Percentiles rank a stretch among this genome's conserved stretches.
Evolutionary conservation across 768 basidiomycete species (phyloP).

Genomic region (Rossbeevera mucosa): DNA sequence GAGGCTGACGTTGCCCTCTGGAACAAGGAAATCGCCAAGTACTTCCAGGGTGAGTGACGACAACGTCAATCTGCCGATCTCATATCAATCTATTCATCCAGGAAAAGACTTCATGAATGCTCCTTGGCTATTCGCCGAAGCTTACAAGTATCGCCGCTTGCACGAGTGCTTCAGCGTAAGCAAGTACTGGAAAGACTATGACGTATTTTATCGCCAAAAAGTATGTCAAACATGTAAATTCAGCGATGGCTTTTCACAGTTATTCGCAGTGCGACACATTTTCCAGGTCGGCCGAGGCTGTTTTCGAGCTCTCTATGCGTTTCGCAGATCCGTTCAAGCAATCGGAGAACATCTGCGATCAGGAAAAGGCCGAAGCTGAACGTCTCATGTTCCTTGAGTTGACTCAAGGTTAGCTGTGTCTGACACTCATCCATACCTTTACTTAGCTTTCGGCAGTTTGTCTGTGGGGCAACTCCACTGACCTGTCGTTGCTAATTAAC

Average conservation of each 20-base stretch:
- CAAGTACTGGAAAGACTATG: constrained; percentile 86
- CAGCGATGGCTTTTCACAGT: constrained; percentile 5
- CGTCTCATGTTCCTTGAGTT: constrained; percentile 87
- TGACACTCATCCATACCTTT: neutral
- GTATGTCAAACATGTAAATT: constrained; percentile 30
- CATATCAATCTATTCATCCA: constrained; percentile 18
- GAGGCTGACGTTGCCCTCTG: constrained; percentile 92
- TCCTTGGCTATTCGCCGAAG: constrained; percentile 95
- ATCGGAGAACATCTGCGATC: constrained; percentile 45
- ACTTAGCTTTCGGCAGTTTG: constrained; percentile 54
- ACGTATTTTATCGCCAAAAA: constrained; percentile 95
- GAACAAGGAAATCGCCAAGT: constrained; percentile 97
- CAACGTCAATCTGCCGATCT: neutral
- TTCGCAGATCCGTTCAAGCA: constrained; percentile 83
- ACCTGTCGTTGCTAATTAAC: constrained; percentile 90
- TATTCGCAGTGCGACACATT: constrained; percentile 80
- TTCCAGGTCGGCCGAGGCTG: constrained; percentile 85
- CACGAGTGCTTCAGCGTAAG: constrained; percentile 91
- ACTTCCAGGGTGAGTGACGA: constrained; percentile 67
- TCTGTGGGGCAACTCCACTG: constrained; percentile 96
- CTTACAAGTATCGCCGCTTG: constrained; percentile 87
- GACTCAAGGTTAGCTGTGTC: constrained; percentile 63
- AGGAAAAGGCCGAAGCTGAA: constrained; percentile 62
- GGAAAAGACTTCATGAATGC: constrained; percentile 94
- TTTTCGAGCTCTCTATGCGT: constrained; percentile 89